Percentiles rank a stretch among this genome's conserved stretches.
Conservation (phyloP, 2,329 filamentous ascomycete species). For the Ampelomyces quisqualis region DNA sequence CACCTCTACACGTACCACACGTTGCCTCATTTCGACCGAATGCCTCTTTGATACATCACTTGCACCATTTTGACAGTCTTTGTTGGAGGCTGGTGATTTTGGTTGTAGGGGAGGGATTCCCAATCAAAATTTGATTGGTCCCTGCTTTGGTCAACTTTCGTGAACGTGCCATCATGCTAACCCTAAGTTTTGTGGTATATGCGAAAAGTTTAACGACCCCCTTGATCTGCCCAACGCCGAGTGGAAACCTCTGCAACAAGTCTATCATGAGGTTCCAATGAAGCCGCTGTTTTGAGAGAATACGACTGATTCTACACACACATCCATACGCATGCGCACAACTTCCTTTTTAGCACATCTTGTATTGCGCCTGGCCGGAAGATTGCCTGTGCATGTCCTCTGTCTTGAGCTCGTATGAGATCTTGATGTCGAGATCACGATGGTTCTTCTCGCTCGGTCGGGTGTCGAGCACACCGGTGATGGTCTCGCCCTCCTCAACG, state of each 20-base stretch:
- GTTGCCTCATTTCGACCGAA: too few relatives aligned
- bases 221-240: slow-evolving; percentile 14
- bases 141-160: slow-evolving; percentile 36
- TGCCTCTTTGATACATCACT: neutral
- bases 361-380: slow-evolving; percentile 75
- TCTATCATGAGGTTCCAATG: slow-evolving; percentile 15
- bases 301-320: too few relatives aligned
- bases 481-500: slow-evolving; percentile 80
- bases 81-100: too few relatives aligned
- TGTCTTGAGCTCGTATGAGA: slow-evolving; percentile 79
- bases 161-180: slow-evolving; percentile 31
- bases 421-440: slow-evolving; percentile 87
- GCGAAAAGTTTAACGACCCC: slow-evolving; percentile 2
- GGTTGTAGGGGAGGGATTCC: slow-evolving; percentile 41
- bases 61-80: neutral
- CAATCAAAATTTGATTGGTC: slow-evolving; percentile 32
- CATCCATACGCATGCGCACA: too few relatives aligned
- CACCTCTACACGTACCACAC: too few relatives aligned
- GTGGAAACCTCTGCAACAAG: slow-evolving; percentile 11
- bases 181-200: slow-evolving; percentile 30
- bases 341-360: slow-evolving; percentile 52
- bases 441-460: slow-evolving; percentile 92
- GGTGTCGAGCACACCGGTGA: slow-evolving; percentile 73
- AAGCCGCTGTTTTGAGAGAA: neutral
- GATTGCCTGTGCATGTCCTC: slow-evolving; percentile 69